Evolutionary conservation across 768 basidiomycete species (phyloP), one percentile per base, ranked within the genome.

Genomic region (Mycena vulgaris): DNA sequence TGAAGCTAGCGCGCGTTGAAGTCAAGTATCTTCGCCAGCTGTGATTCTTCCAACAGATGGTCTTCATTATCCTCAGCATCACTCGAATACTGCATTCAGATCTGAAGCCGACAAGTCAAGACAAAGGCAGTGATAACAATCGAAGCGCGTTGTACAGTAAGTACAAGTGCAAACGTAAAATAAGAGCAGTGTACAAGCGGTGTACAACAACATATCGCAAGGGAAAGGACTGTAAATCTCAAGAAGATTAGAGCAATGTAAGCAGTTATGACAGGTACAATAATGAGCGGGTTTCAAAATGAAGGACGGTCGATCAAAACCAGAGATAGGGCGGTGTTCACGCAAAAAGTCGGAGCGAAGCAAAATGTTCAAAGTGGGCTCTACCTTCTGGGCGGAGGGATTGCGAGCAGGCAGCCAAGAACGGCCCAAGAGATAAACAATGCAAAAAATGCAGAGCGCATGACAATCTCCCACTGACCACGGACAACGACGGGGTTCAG

Each of bases 381-480:
- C 40, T 61, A 69, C 39, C 40, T 69, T 40, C 39, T 48, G 10
- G 45, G 64, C 30, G 78, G 78, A 25, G 86, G 86, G 35, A 86
- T 71, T 4, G 85, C 86, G 68, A 89, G 69, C 52, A 88, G 70
- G 45, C 71, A 68, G 1, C 83, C 87, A 9, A 87, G 71, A 16
- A 87, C 60, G 11, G 80, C 53, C 82, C 84, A 86, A 58, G 80
- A 80, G 48, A 86, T 62, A 17, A 91, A 30, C 27, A 88, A 80
- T 0, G 88, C 89, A 13, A 89, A 72, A 0, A 82, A 31, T 49
- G 83, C 84, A 3, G 90, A 91, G 40, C 92, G 83, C 30, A 92
- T 82, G 33, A 95, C 92, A 31, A 95, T 91, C 79, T 95, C 93
- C 94, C 94, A 95, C 74, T 95, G 94, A 3, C 89, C 93, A n/a